Conservation (phyloP, 2,329 filamentous ascomycete species). For the Phaeosphaeria sp. region DNA sequence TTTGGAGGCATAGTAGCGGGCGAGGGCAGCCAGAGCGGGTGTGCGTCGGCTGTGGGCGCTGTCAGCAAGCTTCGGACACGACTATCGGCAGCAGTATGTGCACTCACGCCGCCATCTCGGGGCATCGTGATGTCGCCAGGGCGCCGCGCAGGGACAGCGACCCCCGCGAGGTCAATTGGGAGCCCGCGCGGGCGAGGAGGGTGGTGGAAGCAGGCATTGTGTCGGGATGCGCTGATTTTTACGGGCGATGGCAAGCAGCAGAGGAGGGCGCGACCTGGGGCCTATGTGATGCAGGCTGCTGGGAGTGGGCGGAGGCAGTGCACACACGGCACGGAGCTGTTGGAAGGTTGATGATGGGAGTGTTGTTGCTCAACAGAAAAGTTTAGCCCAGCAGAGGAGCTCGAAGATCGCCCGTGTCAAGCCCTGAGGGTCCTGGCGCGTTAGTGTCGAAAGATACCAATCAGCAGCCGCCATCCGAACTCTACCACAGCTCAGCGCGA, state of each 20-base stretch:
- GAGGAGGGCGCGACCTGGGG: slow-evolving; percentile 10
- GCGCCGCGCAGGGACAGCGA: slow-evolving; percentile 55
- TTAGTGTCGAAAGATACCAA: slow-evolving; percentile 2
- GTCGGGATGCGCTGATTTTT: slow-evolving; percentile 44
- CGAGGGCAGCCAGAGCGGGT: slow-evolving; percentile 65
- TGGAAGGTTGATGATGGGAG: slow-evolving; percentile 26
- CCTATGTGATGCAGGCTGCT: slow-evolving; percentile 29
- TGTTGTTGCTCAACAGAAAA: slow-evolving; percentile 44
- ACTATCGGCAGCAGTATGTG: not conserved
- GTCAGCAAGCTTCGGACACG: slow-evolving; percentile 29
- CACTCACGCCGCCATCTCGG: slow-evolving; percentile 43
- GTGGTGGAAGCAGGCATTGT: slow-evolving; percentile 62
- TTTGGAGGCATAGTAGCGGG: slow-evolving; percentile 73
- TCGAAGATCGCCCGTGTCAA: slow-evolving; percentile 23
- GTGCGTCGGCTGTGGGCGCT: slow-evolving; percentile 46
- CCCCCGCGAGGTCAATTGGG: slow-evolving; percentile 51
- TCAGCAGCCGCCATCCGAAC: not conserved
- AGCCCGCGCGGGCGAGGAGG: slow-evolving; percentile 54
- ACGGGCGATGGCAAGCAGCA: slow-evolving; percentile 16
- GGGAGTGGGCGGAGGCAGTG: slow-evolving; percentile 20
- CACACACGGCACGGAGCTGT: slow-evolving; percentile 24
- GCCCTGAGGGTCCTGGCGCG: slow-evolving; percentile 13
- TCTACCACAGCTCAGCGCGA: no score
- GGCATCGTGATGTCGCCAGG: slow-evolving; percentile 48
- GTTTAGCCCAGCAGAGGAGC: slow-evolving; percentile 20